phyloP scores from a whole-genome alignment of 1,139 yeast genomes.

The Diutina siamensis region DNA sequence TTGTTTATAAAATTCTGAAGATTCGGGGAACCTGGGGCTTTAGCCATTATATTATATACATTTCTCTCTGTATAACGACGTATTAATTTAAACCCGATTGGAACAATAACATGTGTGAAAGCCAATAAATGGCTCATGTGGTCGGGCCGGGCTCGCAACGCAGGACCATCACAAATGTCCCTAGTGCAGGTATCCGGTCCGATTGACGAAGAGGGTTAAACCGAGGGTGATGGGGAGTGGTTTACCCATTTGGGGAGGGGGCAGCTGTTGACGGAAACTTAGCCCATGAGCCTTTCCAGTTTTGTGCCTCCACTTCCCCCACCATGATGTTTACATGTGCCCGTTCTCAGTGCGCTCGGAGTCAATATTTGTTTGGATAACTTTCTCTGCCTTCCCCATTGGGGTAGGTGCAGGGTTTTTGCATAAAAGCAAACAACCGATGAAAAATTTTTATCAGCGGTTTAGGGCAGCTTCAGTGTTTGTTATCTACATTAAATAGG shows the following conservation, averaged over 20 bases:
- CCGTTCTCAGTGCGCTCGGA: no score
- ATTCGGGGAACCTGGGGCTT: neutral
- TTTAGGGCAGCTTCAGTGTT: neutral
- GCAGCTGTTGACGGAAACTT: no score
- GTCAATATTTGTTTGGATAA: neutral
- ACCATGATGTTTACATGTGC: no score
- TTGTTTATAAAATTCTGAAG: neutral
- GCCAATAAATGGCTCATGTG: neutral
- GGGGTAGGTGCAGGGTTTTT: neutral
- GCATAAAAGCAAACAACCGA: neutral
- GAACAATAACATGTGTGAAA: no score
- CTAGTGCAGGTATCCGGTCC: no score
- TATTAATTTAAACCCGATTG: neutral
- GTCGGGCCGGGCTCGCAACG: no score
- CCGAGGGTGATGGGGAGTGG: no score
- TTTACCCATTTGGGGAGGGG: no score
- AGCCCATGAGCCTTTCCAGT: no score
- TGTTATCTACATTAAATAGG: neutral
- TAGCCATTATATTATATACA: neutral
- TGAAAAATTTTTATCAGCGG: neutral
- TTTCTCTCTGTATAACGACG: neutral
- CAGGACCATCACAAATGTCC: no score
- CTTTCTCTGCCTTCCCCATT: neutral
- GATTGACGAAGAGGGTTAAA: no score
- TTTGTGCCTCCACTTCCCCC: no score